Base-by-base conservation (phyloP, 2,329 filamentous ascomycete genomes). In the Aspergillus tamarii region DNA sequence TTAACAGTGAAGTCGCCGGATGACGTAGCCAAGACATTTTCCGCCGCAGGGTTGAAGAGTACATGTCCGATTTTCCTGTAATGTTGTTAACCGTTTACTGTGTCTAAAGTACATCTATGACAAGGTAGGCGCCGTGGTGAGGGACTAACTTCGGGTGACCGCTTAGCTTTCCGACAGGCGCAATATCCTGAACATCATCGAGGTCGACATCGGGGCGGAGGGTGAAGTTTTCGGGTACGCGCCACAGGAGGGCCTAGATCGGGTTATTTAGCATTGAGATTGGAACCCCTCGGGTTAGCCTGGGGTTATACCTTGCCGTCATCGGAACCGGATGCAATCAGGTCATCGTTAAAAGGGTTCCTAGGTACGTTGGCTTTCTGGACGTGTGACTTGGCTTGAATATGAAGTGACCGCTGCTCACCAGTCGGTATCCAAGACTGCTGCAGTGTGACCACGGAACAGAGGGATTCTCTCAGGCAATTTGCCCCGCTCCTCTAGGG, bases 391-490 rank as follows among this genome's bases (percentile, higher is more conserved):
- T 30, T 19, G 21, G 45, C 14, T n/a, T 50, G 32, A 30, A 50
- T 34, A 28, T n/a, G 53, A 39, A 11, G 65, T 63, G 64, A 67
- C 63, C 67, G 68, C 66, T 67, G 73, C 84, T 76, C 76, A 94
- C 94, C 94, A 99, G 84, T 99, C 95, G 70, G 94, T 98, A 80
- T 99, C 95, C 76, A 99, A 87, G 58, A 99, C 95, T 64, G 94
- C 89, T 57, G 93, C 93, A 50, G 95, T 99, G 81, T 99, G 95
- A 65, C 95, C 95, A 72, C 95, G 90, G 81, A 98, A 99, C 74
- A 99, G 85, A 65, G 95, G 95, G 72, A 99, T 91, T 75, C 92
- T 89, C 77, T 98, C 95, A 57, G 95, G 95, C 60, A 96, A 82
- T 81, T 95, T 94, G 68, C 95, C 95, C 73, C 87, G 90, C 85